Percentiles rank a stretch among this genome's conserved stretches.
Evolutionary conservation across 2,329 filamentous ascomycete species (phyloP).

Genomic region (Colletotrichum abscissum): DNA sequence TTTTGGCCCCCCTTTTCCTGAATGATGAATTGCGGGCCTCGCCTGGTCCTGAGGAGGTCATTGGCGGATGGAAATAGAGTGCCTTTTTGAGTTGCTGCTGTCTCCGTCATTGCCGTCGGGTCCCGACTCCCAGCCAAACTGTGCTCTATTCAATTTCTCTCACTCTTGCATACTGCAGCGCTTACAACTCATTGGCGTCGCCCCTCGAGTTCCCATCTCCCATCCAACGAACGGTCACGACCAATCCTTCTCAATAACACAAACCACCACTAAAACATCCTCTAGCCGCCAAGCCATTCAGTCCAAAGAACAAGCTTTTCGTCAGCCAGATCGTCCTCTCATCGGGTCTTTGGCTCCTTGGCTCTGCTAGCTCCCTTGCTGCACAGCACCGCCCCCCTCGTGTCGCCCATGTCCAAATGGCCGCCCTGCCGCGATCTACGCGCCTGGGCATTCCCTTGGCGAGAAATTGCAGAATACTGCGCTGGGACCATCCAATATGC

Average conservation of each 20-base stretch:
- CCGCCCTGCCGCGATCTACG: constrained; percentile 25
- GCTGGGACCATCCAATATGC: constrained; percentile 3
- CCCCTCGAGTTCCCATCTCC: not conserved
- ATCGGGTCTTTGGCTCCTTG: not conserved
- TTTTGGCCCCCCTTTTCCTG: not conserved
- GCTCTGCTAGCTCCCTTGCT: constrained; percentile 30
- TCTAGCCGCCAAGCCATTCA: not conserved
- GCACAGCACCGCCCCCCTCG: not conserved
- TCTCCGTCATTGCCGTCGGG: not conserved
- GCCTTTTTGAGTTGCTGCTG: not conserved
- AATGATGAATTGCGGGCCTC: constrained; percentile 26
- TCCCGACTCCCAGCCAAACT: not conserved
- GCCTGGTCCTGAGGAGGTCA: not conserved
- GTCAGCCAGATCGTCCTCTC: not conserved
- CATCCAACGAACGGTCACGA: not conserved
- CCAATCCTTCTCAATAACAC: not conserved
- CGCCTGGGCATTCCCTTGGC: constrained; percentile 35
- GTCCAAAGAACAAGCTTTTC: constrained; percentile 23
- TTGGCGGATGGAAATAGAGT: constrained; percentile 8
- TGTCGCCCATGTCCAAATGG: not conserved
- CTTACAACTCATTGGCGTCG: not conserved
- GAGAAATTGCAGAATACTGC: not conserved
- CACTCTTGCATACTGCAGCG: too few relatives aligned
- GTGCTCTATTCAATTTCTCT: too few relatives aligned
- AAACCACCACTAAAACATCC: not conserved